Evolutionary conservation across 2,329 filamentous ascomycete genomes (phyloP), one percentile per base, ranked within the genome.

Genomic region (Biscogniauxia mediterranea): DNA sequence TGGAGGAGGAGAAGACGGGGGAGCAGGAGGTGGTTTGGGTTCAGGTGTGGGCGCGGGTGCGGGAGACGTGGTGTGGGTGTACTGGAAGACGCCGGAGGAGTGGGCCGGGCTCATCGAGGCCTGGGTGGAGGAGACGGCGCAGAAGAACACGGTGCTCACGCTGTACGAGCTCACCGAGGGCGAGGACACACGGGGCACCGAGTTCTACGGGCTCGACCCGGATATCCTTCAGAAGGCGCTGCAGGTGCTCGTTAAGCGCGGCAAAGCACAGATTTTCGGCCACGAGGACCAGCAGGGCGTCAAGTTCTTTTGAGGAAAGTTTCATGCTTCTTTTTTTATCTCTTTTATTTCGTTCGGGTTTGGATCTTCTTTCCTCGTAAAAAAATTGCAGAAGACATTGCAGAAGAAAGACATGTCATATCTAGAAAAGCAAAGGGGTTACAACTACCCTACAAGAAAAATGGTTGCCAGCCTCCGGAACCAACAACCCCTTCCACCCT

Each of bases 241-340:
- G 55, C 85, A 86, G 62, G 82, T 95, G 55, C 82, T 97, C 55
- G 93, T 96, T 42, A 97, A 96, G 82, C 85, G 89, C 64, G 93
- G 93, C 68, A 96, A 91, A 78, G 94, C 93, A 15, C 94, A 98
- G 76, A 87, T 98, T 25, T 98, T 99, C 78, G 94, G 94, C 38
- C 85, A 87, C 58, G 93, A 94, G 70, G 92, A 94, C 73, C 90
- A 91, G 63, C 87, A 91, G 71, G 95, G 95, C 70, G 92, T 98
- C 66, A 99, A 99, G 80, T 98, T 99, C 80, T 98, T 98, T 74
- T 97, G 80, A 88, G 54, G 55, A 8, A 26, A 32, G 28, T 32
- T 32, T 23, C 23, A 3, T 23, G 23, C 23, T 23, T 23, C 5
- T 32, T 32, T 13, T 32, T 32, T 5, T 9, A 32, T 32, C 28